Percentiles rank a stretch among this genome's conserved stretches.
Conservation (phyloP, 2,329 filamentous ascomycete species). For the Phialemoniopsis sp. region DNA sequence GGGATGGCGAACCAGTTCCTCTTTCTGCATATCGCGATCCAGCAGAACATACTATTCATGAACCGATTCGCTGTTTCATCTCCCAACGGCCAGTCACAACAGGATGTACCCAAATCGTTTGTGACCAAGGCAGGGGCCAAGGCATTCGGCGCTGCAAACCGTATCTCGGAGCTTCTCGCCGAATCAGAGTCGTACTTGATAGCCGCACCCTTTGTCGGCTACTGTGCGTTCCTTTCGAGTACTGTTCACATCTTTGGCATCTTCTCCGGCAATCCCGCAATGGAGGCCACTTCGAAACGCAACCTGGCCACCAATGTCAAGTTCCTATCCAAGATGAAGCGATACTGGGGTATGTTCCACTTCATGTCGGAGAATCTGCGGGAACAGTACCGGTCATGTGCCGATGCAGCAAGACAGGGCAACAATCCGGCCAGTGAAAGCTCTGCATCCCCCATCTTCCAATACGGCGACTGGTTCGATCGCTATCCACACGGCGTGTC, state of each 20-base stretch:
- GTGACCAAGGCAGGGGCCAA: slow-evolving; percentile 69
- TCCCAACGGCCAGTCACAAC: slow-evolving; percentile 57
- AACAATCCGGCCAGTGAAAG: slow-evolving; percentile 39
- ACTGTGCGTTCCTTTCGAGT: slow-evolving; percentile 88
- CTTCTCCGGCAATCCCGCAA: slow-evolving; percentile 74
- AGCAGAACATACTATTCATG: slow-evolving; percentile 87
- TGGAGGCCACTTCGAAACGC: slow-evolving; percentile 75
- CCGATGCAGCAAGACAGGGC: slow-evolving; percentile 73
- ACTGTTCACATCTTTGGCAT: slow-evolving; percentile 93
- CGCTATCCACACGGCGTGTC: slow-evolving; percentile 90
- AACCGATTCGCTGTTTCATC: slow-evolving; percentile 80
- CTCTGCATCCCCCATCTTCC: slow-evolving; percentile 66
- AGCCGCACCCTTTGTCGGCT: slow-evolving; percentile 88
- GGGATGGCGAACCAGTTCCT: slow-evolving; percentile 87
- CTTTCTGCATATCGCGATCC: slow-evolving; percentile 83
- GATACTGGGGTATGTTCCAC: slow-evolving; percentile 97
- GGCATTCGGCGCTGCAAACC: slow-evolving; percentile 78
- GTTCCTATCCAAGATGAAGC: slow-evolving; percentile 92
- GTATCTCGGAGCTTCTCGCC: slow-evolving; percentile 78
- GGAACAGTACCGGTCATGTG: slow-evolving; percentile 79
- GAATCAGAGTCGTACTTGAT: slow-evolving; percentile 78
- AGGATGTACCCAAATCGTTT: slow-evolving; percentile 74
- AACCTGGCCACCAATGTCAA: slow-evolving; percentile 85
- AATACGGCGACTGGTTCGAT: slow-evolving; percentile 98
- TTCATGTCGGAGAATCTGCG: slow-evolving; percentile 93